Percentiles rank a stretch among this genome's conserved stretches.
Evolutionary conservation across 2,329 filamentous ascomycete species (phyloP).

Genomic region (Alternaria sp.): DNA sequence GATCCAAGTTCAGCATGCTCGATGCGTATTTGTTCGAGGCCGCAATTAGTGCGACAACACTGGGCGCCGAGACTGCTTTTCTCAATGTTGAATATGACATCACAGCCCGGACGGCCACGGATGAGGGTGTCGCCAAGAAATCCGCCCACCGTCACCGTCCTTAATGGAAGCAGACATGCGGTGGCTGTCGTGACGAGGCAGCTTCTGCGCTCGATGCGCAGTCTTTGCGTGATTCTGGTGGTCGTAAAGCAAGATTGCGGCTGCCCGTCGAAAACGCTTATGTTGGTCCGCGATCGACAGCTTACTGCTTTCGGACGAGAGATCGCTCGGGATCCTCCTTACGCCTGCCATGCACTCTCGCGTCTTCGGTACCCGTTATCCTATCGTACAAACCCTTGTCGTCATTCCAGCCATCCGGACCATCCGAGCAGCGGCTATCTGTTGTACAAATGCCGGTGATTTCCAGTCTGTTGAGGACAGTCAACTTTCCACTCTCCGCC

Average conservation of each 20-base stretch:
- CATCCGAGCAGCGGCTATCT: background rate
- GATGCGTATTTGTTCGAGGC: slow-evolving; percentile 4
- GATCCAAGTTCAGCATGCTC: background rate
- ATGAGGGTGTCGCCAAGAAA: background rate
- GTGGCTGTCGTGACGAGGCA: background rate
- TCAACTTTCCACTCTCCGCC: background rate
- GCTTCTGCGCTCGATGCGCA: background rate
- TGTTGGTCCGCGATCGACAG: slow-evolving; percentile 1
- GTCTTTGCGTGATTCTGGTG: background rate
- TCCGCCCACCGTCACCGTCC: background rate
- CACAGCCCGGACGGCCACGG: background rate
- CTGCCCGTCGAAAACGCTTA: background rate
- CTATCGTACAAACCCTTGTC: background rate
- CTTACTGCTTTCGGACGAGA: slow-evolving; percentile 8
- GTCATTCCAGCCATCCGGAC: background rate
- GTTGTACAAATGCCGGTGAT: background rate
- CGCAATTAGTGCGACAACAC: background rate
- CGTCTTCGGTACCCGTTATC: background rate
- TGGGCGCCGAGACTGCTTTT: background rate
- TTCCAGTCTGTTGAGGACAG: background rate
- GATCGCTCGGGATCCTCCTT: slow-evolving; percentile 5
- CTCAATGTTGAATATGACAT: slow-evolving; percentile 5
- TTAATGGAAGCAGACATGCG: background rate
- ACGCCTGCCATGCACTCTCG: background rate
- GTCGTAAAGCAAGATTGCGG: background rate